Conservation (phyloP, 176 grass and related monocot species). For the Miscanthus lutarioriparius region DNA sequence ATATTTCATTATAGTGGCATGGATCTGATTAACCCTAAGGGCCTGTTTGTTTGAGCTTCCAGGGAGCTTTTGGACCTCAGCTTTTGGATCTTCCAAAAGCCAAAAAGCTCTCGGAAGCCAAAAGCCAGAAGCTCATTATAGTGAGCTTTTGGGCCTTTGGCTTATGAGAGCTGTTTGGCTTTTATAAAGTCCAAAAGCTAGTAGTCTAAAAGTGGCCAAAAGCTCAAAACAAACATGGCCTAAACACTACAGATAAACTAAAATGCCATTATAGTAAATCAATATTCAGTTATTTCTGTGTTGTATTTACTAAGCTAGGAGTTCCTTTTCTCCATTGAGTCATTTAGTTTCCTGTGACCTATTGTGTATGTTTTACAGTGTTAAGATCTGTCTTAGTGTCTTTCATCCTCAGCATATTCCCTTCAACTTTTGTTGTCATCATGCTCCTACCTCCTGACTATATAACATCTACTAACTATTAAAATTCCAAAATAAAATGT, state of each 20-base stretch:
- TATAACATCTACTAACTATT: neutral
- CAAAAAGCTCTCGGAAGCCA: no score
- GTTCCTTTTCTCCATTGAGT: neutral
- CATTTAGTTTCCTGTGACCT: neutral
- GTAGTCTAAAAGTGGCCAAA: no score
- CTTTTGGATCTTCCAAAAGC: no score
- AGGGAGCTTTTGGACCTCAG: no score
- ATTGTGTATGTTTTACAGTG: neutral
- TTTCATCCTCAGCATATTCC: slow-evolving; percentile 2
- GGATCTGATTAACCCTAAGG: neutral
- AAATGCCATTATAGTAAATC: neutral
- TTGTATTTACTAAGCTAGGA: no score
- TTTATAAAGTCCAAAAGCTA: no score
- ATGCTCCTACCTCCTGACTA: neutral
- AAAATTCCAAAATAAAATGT: neutral
- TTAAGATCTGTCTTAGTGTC: neutral
- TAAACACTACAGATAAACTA: slow-evolving; percentile 1
- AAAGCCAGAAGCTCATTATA: no score
- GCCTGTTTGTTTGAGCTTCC: no score
- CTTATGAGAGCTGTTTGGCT: no score
- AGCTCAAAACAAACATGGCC: no score
- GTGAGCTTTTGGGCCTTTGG: no score
- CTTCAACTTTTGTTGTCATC: neutral
- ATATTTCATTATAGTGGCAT: neutral
- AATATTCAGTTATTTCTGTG: neutral